phyloP scores from a whole-genome alignment of 805 yeast genomes.

The Helenozyma baotianmanensis region DNA sequence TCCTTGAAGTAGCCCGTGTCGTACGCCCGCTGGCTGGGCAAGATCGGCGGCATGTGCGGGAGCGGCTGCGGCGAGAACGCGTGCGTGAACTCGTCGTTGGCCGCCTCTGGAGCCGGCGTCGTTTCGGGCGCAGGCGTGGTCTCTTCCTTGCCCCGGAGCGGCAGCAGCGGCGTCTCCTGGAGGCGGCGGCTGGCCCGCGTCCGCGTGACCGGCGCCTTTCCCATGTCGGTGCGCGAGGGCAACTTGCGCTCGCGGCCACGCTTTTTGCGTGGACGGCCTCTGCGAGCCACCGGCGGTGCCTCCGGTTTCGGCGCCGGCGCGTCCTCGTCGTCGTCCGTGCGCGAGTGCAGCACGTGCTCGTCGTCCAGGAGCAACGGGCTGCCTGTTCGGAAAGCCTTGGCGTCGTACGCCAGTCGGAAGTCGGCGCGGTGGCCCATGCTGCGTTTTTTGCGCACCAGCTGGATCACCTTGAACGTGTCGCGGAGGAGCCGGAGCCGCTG shows the following conservation, averaged over 20 bases:
- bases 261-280: slow-evolving; percentile 16
- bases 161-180: slow-evolving; percentile 5
- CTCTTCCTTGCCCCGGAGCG: slow-evolving; percentile 1
- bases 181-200: slow-evolving; percentile 5
- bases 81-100: not conserved
- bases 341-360: slow-evolving; percentile 3
- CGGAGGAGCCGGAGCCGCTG: slow-evolving; percentile 16
- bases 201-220: slow-evolving; percentile 1
- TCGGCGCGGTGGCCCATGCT: slow-evolving; percentile 16
- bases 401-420: slow-evolving; percentile 10
- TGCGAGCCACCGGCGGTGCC: slow-evolving; percentile 7
- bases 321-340: slow-evolving; percentile 10
- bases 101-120: slow-evolving; percentile 1
- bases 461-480: slow-evolving; percentile 16
- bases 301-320: not conserved
- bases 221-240: slow-evolving; percentile 4
- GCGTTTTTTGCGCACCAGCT: slow-evolving; percentile 15
- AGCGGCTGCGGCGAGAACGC: slow-evolving; percentile 9
- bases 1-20: too few species aligned
- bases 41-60: slow-evolving; percentile 13
- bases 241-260: slow-evolving; percentile 11
- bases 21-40: slow-evolving; percentile 16
- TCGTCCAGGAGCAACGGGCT: slow-evolving; percentile 15
- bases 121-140: not conserved
- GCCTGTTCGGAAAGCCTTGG: slow-evolving; percentile 6